phyloP scores from a whole-genome alignment of 164 flowering plant species.

The Stephania japonica region DNA sequence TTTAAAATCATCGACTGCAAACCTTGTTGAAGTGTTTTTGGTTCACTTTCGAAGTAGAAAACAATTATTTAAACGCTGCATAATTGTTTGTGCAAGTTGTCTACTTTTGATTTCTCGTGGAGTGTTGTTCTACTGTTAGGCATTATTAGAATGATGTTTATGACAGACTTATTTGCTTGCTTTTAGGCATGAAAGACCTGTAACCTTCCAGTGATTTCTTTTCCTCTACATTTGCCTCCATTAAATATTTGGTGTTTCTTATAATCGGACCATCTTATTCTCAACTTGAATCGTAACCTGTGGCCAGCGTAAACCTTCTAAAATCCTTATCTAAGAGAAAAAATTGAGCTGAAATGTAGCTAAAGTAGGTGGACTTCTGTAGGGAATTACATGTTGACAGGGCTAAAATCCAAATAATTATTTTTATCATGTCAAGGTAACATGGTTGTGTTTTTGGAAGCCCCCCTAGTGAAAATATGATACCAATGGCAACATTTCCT shows the following conservation, averaged over 20 bases:
- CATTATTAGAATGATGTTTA: neutral
- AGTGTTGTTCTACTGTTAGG: neutral
- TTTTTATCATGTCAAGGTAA: neutral
- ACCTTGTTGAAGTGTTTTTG: neutral
- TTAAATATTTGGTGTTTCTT: too few relatives aligned
- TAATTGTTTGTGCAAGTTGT: neutral
- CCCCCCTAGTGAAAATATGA: neutral
- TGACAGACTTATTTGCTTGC: neutral
- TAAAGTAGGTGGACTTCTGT: neutral
- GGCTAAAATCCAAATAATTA: neutral
- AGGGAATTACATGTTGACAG: neutral
- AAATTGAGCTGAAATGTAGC: too few relatives aligned
- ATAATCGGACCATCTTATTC: too few relatives aligned
- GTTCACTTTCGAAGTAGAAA: neutral
- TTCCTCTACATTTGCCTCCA: too few relatives aligned
- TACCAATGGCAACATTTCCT: neutral
- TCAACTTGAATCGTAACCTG: too few relatives aligned
- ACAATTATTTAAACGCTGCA: neutral
- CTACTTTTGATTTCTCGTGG: neutral
- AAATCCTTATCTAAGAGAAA: too few relatives aligned
- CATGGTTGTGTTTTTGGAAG: neutral
- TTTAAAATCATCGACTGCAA: neutral
- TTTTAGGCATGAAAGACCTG: too few relatives aligned
- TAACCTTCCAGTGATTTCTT: too few relatives aligned
- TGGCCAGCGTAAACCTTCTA: too few relatives aligned